A percentile compares a stretch with the other conserved stretches of the same genome.
These are phyloP conservation scores for Rhodocollybia butyracea DNA, from an alignment of 768 basidiomycete genomes.

Conservation along the genomic window DNA sequence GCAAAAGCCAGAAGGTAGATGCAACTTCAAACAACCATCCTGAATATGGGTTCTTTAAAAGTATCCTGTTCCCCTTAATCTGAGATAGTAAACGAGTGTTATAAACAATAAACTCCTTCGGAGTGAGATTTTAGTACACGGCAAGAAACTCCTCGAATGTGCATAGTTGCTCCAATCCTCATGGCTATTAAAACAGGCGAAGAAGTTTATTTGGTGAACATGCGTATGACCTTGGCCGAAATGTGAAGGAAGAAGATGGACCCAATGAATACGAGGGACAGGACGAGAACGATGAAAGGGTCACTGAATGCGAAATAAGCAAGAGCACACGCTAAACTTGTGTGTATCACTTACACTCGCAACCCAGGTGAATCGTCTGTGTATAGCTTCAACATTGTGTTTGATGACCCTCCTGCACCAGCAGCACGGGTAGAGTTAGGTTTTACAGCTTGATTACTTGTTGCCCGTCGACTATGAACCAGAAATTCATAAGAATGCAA, in stretches of 20 bases:
- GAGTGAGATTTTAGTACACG: conserved; percentile 7
- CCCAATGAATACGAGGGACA: conserved; percentile 94
- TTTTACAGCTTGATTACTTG: conserved; percentile 56
- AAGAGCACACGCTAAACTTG: background rate
- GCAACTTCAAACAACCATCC: too few relatives aligned
- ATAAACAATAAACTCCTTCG: conserved; percentile 1
- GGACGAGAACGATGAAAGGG: conserved; percentile 93
- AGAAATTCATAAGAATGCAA: background rate
- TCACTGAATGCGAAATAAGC: conserved; percentile 50
- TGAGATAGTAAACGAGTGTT: background rate
- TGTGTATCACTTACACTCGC: conserved; percentile 76
- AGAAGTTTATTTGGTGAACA: conserved; percentile 71
- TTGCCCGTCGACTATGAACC: conserved; percentile 64
- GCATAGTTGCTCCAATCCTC: background rate
- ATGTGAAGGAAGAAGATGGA: conserved; percentile 99
- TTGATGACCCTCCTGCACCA: conserved; percentile 93
- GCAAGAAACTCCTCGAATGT: background rate
- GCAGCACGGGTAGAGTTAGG: conserved; percentile 90
- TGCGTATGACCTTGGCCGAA: conserved; percentile 89
- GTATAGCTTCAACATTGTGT: conserved; percentile 98
- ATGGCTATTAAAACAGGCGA: background rate
- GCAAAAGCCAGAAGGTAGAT: too few relatives aligned
- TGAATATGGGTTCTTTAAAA: too few relatives aligned
- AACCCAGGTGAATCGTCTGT: conserved; percentile 97
- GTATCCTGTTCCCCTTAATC: too few relatives aligned